A percentile compares a stretch with the other conserved stretches of the same genome.
These are phyloP conservation scores for Candida piceae DNA, from an alignment of 805 yeast genomes.

Conservation along the genomic window DNA sequence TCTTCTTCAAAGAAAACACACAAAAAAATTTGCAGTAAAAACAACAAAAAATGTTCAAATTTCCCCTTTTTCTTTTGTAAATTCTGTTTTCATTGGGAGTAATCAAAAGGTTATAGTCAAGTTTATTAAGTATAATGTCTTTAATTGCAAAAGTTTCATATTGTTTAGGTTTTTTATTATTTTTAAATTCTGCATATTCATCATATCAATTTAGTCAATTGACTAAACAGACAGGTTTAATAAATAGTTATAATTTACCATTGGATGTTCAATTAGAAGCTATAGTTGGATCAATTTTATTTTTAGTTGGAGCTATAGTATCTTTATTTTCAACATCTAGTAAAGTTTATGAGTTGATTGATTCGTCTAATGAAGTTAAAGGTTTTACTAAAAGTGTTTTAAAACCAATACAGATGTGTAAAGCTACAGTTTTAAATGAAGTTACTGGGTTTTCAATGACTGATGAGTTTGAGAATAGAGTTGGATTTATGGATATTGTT, in stretches of 20 bases:
- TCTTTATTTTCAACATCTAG: conserved; percentile 24
- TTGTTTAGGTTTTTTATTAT: conserved; percentile 15
- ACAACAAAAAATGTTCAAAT: too few species aligned
- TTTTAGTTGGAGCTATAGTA: conserved; percentile 35
- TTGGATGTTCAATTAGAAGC: conserved; percentile 49
- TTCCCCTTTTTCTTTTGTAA: too few species aligned
- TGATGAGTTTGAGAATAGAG: conserved; percentile 43
- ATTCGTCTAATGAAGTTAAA: conserved; percentile 17
- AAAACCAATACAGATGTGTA: conserved; percentile 42
- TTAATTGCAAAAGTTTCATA: background rate
- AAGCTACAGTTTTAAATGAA: conserved; percentile 46
- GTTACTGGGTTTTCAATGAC: conserved; percentile 38
- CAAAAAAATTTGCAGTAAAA: too few species aligned
- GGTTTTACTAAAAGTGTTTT: conserved; percentile 29
- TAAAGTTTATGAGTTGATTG: conserved; percentile 1
- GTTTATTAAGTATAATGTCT: background rate
- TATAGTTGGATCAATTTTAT: conserved; percentile 39
- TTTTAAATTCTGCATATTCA: conserved; percentile 50
- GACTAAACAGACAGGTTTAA: conserved; percentile 18
- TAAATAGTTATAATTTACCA: conserved; percentile 28
- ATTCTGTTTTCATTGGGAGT: too few species aligned
- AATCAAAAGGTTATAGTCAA: too few species aligned
- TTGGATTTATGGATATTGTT: conserved; percentile 46
- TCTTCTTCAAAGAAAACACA: too few species aligned
- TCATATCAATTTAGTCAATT: conserved; percentile 47